Evolutionary conservation across 2,329 filamentous ascomycete species (phyloP), one percentile per base, ranked within the genome.

Genomic region (Phaeophleospora eucalypticola): DNA sequence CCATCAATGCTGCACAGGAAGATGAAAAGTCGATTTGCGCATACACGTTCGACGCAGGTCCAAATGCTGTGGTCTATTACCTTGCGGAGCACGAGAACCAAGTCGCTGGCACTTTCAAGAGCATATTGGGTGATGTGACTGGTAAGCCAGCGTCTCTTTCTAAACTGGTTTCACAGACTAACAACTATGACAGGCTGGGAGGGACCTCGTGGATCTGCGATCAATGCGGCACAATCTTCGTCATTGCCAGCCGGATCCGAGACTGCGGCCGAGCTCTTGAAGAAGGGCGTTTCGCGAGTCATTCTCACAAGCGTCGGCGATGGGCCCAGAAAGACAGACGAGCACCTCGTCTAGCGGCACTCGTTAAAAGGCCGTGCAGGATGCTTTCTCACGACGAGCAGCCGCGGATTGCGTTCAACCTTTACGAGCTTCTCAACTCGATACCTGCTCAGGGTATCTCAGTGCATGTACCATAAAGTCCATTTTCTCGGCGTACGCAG

Each of bases 1-100:
- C 83, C 58, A 87, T 97, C 72, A 98, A 98, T 65, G 77, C 77
- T 44, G 78, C 79, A 18, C 51, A 51, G 19, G 48, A 51, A 4
- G 88, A 86, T 3, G 89, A 88, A 44, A 84, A 82, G 71, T 83
- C 80, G 0, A 79, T 97, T 15, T 89, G 88, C 3, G 93, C 93
- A 3, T 98, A 98, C 69, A 98, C 93, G 0, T 98, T 97, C 63
- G 93, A 98, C 65, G 93, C 93, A 0, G 93, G 93, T 43, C 93
- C 93, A 45, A 98, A 98, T 71, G 89, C 89, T 34, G 94, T 98
- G 41, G 82, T 98, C 41, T 98, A 98, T 76, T 97, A 95, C 65
- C 79, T 90, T 34, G 86, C 90, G 65, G 78, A 90, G 74, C 80
- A 95, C 58, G 78, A 83, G 53, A 77, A 78, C 35, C 69, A 78